Percentiles rank a stretch among this genome's conserved stretches.
These are phyloP conservation scores for Tolypocladium inflatum DNA, from an alignment of 2,329 filamentous ascomycete genomes.

Conservation along the genomic window DNA sequence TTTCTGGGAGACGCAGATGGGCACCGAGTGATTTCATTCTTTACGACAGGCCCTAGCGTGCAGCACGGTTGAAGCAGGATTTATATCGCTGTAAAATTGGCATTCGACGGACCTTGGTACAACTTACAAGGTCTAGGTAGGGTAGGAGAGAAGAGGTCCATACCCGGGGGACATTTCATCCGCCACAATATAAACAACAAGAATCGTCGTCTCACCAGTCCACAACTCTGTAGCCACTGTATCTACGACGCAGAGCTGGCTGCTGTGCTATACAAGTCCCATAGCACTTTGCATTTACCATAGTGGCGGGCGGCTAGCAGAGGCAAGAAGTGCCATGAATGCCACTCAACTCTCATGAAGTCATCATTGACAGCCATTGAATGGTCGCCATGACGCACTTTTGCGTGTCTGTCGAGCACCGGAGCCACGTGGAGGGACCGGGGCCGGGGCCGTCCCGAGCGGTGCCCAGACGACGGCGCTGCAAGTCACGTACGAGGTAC, in stretches of 20 bases:
- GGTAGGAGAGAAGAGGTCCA: neutral
- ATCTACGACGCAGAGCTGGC: no score
- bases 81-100: no score
- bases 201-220: no score
- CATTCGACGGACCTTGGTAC: no score
- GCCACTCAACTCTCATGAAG: neutral
- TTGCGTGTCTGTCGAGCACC: neutral
- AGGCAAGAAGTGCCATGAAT: no score
- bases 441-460: neutral
- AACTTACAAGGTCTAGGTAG: neutral
- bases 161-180: no score
- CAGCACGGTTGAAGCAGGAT: neutral
- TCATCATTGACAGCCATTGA: neutral
- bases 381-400: neutral
- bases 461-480: neutral
- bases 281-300: no score
- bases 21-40: slow-evolving; percentile 18
- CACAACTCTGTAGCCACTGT: no score
- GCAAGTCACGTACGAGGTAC: neutral
- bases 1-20: slow-evolving; percentile 20
- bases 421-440: neutral
- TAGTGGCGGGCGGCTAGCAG: no score
- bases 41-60: slow-evolving; percentile 12
- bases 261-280: no score
- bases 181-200: no score